Conservation (phyloP, 345 rosid species). For the Syzygium jambos region DNA sequence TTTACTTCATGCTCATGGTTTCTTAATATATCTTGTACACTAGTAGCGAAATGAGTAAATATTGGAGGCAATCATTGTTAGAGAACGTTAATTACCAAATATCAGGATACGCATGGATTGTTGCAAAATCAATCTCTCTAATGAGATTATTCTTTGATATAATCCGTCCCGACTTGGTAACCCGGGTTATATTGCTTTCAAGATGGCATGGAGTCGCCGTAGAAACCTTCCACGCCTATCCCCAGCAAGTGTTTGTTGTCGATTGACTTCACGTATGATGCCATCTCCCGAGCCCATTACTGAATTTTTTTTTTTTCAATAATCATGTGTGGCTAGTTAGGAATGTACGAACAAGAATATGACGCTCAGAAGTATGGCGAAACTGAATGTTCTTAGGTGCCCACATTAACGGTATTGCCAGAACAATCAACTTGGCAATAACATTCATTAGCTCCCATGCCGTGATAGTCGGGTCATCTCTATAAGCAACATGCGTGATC, state of each 20-base stretch:
- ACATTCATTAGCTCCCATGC: slow-evolving; percentile 45
- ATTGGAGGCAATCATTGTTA: not conserved
- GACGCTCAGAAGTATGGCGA: not conserved
- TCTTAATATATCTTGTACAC: not conserved
- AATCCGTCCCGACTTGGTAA: slow-evolving; percentile 28
- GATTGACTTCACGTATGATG: slow-evolving; percentile 24
- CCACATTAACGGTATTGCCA: slow-evolving; percentile 20
- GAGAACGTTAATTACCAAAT: slow-evolving; percentile 14
- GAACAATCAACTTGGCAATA: slow-evolving; percentile 22
- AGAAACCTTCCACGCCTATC: slow-evolving; percentile 38
- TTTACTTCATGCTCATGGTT: too few relatives aligned
- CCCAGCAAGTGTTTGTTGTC: slow-evolving; percentile 30
- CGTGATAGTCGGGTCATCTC: slow-evolving; percentile 31
- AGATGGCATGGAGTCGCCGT: slow-evolving; percentile 20
- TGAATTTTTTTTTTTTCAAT: not conserved
- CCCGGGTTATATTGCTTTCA: slow-evolving; percentile 24
- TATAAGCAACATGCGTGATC: slow-evolving; percentile 17
- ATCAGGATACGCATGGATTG: slow-evolving; percentile 37
- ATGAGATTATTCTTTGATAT: slow-evolving; percentile 19
- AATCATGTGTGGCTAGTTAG: not conserved
- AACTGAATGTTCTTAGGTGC: not conserved
- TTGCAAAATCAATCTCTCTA: slow-evolving; percentile 26
- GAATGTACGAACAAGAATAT: not conserved
- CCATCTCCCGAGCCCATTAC: slow-evolving; percentile 41
- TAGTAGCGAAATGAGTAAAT: not conserved